A percentile compares a stretch with the other conserved stretches of the same genome.
Conservation (phyloP, 768 basidiomycete species). For the Boletus patriciae region DNA sequence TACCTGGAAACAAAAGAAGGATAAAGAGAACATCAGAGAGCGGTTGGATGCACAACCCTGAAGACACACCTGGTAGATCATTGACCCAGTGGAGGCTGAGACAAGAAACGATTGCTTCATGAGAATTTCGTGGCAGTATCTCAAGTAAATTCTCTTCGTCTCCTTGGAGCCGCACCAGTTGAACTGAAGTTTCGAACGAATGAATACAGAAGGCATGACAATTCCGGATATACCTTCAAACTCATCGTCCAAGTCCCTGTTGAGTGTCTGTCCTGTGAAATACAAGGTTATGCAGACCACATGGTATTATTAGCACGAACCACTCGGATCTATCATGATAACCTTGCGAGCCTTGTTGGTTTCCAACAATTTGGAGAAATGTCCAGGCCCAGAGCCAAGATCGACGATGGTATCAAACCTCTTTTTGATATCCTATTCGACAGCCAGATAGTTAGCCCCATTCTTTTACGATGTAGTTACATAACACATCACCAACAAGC, state of each 20-base stretch:
- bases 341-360: conserved; percentile 64
- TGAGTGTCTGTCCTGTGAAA: conserved; percentile 58
- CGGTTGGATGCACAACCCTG: neutral
- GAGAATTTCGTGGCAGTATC: conserved; percentile 64
- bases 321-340: conserved; percentile 83
- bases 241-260: conserved; percentile 73
- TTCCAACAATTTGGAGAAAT: conserved; percentile 83
- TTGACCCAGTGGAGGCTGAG: conserved; percentile 96
- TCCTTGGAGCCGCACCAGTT: conserved; percentile 70
- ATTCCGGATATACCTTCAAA: conserved; percentile 66
- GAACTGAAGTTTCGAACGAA: conserved; percentile 48
- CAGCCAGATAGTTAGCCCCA: neutral
- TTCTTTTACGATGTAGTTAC: neutral
- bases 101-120: conserved; percentile 91
- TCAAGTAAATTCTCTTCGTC: conserved; percentile 83
- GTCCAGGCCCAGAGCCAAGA: conserved; percentile 88
- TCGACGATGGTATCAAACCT: conserved; percentile 81
- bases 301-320: conserved; percentile 44
- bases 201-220: neutral
- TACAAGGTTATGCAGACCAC: conserved; percentile 3
- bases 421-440: conserved; percentile 81
- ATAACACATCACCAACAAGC: conserved; percentile 64
- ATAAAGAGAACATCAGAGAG: conserved; percentile 1
- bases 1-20: conserved; percentile 45
- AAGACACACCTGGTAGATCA: conserved; percentile 79